Base-by-base conservation (phyloP, 768 basidiomycete genomes). In the Cubamyces lactineus region DNA sequence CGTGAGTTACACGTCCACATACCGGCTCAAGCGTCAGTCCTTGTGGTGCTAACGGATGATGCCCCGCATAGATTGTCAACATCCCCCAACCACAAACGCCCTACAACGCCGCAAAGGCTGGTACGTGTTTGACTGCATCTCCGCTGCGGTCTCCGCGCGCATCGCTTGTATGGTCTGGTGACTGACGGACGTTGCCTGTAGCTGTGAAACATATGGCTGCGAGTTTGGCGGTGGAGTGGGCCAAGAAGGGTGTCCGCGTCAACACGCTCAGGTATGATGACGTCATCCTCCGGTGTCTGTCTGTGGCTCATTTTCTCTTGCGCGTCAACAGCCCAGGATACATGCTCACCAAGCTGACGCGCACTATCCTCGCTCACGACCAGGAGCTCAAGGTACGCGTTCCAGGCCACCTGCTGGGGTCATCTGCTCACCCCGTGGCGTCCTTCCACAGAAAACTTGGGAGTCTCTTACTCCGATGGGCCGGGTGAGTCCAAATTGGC, bases 91-190 rank as follows among this genome's bases (percentile, higher is more conserved):
- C 84, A 43, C 96, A 98, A 81, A 91, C 92, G 4, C 94, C 96
- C 0, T 98, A 98, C 75, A 98, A 98, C 75, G 91, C 92, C 9
- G 96, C 94, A 19, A 98, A 96, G 79, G 93, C 93, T 39, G 92
- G 89, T 87, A 68, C 69, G 80, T 69, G 40, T 62, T 47, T 63
- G 51, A 42, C 43, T 26, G 3, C 47, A 41, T 11, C 59, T 53
- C 30, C n/a, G 48, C 54, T 57, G 63, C 49, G 63, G 39, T 50
- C 52, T 48, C 9, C 48, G 41, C 26, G 47, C 53, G 41, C 41
- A 13, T 41, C 8, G 40, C 42, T 24, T 11, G 24, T 8, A 42
- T 46, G 45, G 24, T 53, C 59, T 54, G 59, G 50, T 57, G n/a
- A 60, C 57, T 38, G 49, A 42, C 53, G 38, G 15, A 28, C 30